These are phyloP conservation scores for Suillus paluster DNA, from an alignment of 768 basidiomycete genomes.

Conservation along the genomic window DNA sequence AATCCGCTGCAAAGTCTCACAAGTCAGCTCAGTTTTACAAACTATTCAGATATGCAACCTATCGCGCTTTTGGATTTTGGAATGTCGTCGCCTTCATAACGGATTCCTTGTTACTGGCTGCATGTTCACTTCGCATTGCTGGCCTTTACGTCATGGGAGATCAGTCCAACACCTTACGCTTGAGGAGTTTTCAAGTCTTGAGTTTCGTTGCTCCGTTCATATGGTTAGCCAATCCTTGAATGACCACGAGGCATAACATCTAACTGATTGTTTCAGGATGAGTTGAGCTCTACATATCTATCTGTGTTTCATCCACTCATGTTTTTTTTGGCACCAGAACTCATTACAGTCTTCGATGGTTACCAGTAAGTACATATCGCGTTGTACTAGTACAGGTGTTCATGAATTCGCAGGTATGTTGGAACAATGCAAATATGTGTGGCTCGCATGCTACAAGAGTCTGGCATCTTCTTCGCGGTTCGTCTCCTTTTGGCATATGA, in stretches of 20 bases:
- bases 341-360: conserved; percentile 82
- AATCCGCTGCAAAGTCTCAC: not conserved
- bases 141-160: conserved; percentile 49
- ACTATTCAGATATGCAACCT: conserved; percentile 75
- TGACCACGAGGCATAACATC: not conserved
- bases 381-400: not conserved
- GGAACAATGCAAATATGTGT: conserved; percentile 96
- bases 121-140: conserved; percentile 73
- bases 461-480: conserved; percentile 90
- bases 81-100: conserved; percentile 70
- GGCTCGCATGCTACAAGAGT: conserved; percentile 91
- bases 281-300: conserved; percentile 51
- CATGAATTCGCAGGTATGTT: conserved; percentile 58
- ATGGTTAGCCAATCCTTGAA: conserved; percentile 56
- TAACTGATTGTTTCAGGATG: conserved; percentile 58
- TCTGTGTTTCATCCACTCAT: conserved; percentile 2
- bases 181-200: conserved; percentile 85
- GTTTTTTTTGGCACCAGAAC: conserved; percentile 48
- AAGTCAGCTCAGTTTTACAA: conserved; percentile 58
- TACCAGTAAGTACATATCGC: conserved; percentile 56
- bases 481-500: conserved; percentile 20
- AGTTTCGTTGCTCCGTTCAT: conserved; percentile 89
- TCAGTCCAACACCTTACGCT: conserved; percentile 42
- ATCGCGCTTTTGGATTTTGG: conserved; percentile 86
- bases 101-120: conserved; percentile 70